Conservation (phyloP, 495 filamentous ascomycete species). For the Daldinia caldariorum region DNA sequence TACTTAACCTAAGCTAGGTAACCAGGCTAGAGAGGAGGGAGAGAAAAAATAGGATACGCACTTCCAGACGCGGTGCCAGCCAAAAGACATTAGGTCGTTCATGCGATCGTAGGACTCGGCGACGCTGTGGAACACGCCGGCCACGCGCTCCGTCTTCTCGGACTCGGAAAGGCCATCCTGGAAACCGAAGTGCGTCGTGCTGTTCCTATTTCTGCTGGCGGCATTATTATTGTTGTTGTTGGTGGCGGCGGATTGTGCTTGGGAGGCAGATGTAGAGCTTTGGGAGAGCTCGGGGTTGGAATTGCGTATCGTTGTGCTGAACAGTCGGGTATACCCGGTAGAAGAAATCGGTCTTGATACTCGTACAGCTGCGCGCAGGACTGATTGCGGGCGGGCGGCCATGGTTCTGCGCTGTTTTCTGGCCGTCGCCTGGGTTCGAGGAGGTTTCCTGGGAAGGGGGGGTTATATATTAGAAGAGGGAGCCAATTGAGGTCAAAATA, state of each 20-base stretch:
- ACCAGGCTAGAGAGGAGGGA: neutral
- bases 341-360: slow-evolving; percentile 21
- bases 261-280: slow-evolving; percentile 16
- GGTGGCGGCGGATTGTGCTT: slow-evolving; percentile 16
- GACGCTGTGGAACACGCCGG: slow-evolving; percentile 93
- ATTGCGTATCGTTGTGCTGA: slow-evolving; percentile 31
- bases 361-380: slow-evolving; percentile 36
- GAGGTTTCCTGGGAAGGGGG: slow-evolving; percentile 10
- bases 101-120: slow-evolving; percentile 91
- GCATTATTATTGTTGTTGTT: slow-evolving; percentile 16
- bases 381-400: slow-evolving; percentile 35
- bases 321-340: slow-evolving; percentile 16
- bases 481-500: neutral
- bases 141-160: slow-evolving; percentile 76
- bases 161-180: slow-evolving; percentile 79
- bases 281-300: slow-evolving; percentile 21
- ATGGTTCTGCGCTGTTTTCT: slow-evolving; percentile 30
- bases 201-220: slow-evolving; percentile 9
- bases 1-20: too few species aligned
- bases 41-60: slow-evolving; percentile 27
- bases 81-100: slow-evolving; percentile 99
- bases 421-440: slow-evolving; percentile 28
- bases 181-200: slow-evolving; percentile 93
- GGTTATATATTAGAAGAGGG: neutral
- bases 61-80: slow-evolving; percentile 97